phyloP scores from a whole-genome alignment of 2,329 filamentous ascomycete species.

The Pezicula carpinea region DNA sequence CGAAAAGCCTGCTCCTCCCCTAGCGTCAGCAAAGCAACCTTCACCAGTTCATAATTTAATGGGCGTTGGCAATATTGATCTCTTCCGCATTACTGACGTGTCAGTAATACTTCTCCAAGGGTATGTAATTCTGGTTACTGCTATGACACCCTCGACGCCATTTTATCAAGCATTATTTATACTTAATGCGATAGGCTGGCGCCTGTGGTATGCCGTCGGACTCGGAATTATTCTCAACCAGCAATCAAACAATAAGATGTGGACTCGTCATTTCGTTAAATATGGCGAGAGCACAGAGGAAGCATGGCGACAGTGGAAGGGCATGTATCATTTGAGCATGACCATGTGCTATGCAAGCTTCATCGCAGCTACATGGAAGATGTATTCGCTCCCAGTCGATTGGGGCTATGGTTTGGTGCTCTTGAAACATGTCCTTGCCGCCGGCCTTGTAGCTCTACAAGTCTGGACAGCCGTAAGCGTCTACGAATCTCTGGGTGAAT shows the following conservation, averaged over 20 bases:
- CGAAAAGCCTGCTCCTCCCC: slow-evolving; percentile 20
- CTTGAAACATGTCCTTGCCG: slow-evolving; percentile 81
- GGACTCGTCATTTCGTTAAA: slow-evolving; percentile 97
- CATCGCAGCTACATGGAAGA: slow-evolving; percentile 89
- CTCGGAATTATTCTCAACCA: slow-evolving; percentile 78
- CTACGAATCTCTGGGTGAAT: slow-evolving; percentile 93
- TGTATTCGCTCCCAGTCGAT: slow-evolving; percentile 82
- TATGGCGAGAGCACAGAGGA: slow-evolving; percentile 86
- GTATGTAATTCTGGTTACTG: slow-evolving; percentile 69
- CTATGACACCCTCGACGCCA: slow-evolving; percentile 72
- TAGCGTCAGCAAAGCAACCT: slow-evolving; percentile 47
- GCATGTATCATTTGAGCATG: slow-evolving; percentile 89
- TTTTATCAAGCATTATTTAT: slow-evolving; percentile 76
- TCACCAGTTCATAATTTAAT: slow-evolving; percentile 77
- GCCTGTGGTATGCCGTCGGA: slow-evolving; percentile 87
- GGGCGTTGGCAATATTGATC: slow-evolving; percentile 77
- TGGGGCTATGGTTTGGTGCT: slow-evolving; percentile 85
- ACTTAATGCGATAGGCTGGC: slow-evolving; percentile 74
- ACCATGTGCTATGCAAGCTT: slow-evolving; percentile 86
- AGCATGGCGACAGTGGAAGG: slow-evolving; percentile 98
- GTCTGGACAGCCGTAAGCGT: slow-evolving; percentile 91
- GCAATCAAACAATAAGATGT: slow-evolving; percentile 87
- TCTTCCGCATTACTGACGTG: slow-evolving; percentile 82
- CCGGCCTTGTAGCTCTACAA: slow-evolving; percentile 77
- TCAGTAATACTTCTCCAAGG: slow-evolving; percentile 71